Conservation (phyloP, 2,329 filamentous ascomycete species). For the Curvularia sp. region DNA sequence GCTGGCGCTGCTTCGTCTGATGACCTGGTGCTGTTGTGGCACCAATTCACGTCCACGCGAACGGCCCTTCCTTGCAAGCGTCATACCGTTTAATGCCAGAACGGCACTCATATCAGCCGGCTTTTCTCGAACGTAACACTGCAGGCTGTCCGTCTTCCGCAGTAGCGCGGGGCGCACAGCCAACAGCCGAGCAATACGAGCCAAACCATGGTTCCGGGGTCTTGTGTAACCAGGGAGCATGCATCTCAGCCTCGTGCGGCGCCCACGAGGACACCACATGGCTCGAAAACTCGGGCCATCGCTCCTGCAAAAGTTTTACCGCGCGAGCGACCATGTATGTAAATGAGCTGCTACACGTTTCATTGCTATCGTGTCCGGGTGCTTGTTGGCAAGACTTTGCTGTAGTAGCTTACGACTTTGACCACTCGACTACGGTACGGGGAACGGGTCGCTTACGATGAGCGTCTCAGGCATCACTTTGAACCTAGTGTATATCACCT, state of each 20-base stretch:
- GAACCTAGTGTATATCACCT: conserved; percentile 10
- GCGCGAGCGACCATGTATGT: conserved; percentile 2
- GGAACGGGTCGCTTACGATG: conserved; percentile 6
- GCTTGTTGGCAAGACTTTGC: not conserved
- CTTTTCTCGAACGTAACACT: conserved; percentile 16
- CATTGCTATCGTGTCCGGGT: not conserved
- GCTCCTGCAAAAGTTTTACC: conserved; percentile 3
- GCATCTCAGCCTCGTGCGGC: conserved; percentile 26
- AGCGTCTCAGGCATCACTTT: not conserved
- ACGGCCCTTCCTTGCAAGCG: conserved; percentile 7
- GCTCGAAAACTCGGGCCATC: conserved; percentile 8
- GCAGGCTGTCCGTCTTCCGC: conserved; percentile 6
- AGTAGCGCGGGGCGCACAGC: conserved; percentile 15
- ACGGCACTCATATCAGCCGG: conserved; percentile 11
- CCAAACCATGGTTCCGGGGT: conserved; percentile 23
- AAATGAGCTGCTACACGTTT: not conserved
- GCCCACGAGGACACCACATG: conserved; percentile 10
- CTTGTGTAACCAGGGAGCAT: conserved; percentile 11
- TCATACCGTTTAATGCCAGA: conserved; percentile 3
- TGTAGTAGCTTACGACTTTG: not conserved
- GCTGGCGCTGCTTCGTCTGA: not conserved
- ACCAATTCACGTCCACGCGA: conserved; percentile 3
- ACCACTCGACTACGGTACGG: not conserved
- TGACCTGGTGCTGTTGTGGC: conserved; percentile 4
- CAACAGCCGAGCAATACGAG: conserved; percentile 4